Base-by-base conservation (phyloP, 306 rosid species). In the Glycine tomentella region DNA sequence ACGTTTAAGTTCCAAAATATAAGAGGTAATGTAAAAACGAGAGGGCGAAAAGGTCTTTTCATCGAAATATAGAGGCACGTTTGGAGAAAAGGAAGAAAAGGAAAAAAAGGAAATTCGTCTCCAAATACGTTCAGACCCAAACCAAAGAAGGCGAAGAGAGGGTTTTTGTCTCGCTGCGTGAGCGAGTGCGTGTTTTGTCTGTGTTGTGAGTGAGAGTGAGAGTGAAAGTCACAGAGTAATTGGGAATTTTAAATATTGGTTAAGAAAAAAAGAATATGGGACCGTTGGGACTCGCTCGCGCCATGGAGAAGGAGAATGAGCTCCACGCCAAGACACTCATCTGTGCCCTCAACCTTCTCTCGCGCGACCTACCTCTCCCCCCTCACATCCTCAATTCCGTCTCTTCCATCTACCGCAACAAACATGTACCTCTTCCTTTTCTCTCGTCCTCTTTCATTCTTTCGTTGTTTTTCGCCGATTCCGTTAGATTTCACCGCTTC, bases 351-450 rank as follows among this genome's bases (percentile, higher is more conserved):
- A 91, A 88, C 83, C 87, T 93, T 69, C 92, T 96, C 85, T 96
- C 98, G 13, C 97, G 99, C 51, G 89, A 93, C 72, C 97, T 93
- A 83, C 98, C 98, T 63, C 90, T 96, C 25, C 96, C 99, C 5
- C 85, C 93, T 68, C 92, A 93, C 62, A 90, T 96, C 52, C 80
- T 90, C 80, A 69, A 82, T 80, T 80, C 94, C 85, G 98, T 96
- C 56, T 92, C 97, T 46, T 87, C 93, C 44, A 90, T 96, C 84
- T 93, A 86, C 52, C 59, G 69, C 72, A 15, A 12, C 51, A 15
- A 12, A 42, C 46, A 46, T 8, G 42, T 84, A 75, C 8, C 86
- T 44, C 17, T 84, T 82, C 49, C 52, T 10, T 25, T 25, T 25
- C 31, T 25, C 31, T 25, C 31, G 1, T 25, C 14, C 0, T 36